These are phyloP conservation scores for Persicaria tinctoria DNA, from an alignment of 148 eudicot species.

Conservation along the genomic window DNA sequence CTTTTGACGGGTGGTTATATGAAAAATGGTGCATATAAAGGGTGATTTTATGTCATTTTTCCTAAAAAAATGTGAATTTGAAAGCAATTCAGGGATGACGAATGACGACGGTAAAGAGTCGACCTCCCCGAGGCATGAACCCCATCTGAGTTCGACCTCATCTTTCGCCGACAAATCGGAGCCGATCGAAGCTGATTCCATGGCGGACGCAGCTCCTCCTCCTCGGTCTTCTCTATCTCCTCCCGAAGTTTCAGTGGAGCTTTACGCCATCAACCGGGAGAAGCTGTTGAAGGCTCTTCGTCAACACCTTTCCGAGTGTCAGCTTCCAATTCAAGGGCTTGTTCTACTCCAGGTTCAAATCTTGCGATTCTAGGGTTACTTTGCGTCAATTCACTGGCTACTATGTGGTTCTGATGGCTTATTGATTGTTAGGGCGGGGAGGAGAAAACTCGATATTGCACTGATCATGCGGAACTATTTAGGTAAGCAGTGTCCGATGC, in stretches of 20 bases:
- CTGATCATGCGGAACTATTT: constrained; percentile 85
- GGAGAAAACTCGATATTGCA: constrained; percentile 74
- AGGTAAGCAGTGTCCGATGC: constrained; percentile 9
- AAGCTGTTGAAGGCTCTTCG: constrained; percentile 53
- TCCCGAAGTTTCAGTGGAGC: constrained; percentile 53
- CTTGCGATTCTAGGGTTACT: neutral
- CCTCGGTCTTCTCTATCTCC: constrained; percentile 36
- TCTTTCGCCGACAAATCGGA: constrained; percentile 13
- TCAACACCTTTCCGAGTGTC: constrained; percentile 37
- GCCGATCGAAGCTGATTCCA: constrained; percentile 17
- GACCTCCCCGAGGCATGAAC: neutral
- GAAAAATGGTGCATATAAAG: too few relatives aligned
- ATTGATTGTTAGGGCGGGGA: constrained; percentile 64
- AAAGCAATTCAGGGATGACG: too few relatives aligned
- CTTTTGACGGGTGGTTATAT: too few relatives aligned
- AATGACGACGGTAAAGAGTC: too few relatives aligned
- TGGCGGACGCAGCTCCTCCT: constrained; percentile 31
- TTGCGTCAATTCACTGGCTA: too few relatives aligned
- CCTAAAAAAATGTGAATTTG: too few relatives aligned
- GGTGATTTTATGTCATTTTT: too few relatives aligned
- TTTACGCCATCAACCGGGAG: constrained; percentile 49
- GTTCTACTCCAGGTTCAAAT: constrained; percentile 64
- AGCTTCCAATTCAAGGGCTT: constrained; percentile 54
- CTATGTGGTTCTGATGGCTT: neutral
- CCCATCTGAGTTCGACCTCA: neutral